A percentile compares a stretch with the other conserved stretches of the same genome.
Evolutionary conservation across 495 filamentous ascomycete species (phyloP).

Genomic region (Astrothelium subdiscretum): DNA sequence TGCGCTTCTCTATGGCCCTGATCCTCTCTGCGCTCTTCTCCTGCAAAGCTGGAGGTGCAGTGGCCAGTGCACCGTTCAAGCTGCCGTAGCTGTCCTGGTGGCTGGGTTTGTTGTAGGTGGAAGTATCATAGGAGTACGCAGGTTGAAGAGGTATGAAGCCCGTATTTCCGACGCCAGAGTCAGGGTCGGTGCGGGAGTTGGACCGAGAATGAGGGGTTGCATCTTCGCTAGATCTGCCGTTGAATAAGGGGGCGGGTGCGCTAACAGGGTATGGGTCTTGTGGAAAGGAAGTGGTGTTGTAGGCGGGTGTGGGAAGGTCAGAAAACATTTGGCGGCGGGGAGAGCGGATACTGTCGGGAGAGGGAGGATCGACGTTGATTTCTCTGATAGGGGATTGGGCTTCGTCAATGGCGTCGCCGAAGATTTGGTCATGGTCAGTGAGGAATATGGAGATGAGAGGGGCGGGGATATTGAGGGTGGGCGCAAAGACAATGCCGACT

Average conservation of each 20-base stretch:
- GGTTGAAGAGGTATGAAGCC: constrained; percentile 53
- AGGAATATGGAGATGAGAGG: constrained; percentile 90
- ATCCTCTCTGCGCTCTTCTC: constrained; percentile 9
- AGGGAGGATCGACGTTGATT: constrained; percentile 20
- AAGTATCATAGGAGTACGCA: constrained; percentile 37
- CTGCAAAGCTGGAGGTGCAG: constrained; percentile 3
- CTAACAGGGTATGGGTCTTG: constrained; percentile 3
- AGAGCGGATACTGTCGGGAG: constrained; percentile 51
- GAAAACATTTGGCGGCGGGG: constrained; percentile 60
- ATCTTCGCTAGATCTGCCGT: constrained; percentile 8
- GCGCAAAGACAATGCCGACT: constrained; percentile 97
- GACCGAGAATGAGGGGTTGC: constrained; percentile 13
- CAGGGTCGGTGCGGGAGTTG: constrained; percentile 13
- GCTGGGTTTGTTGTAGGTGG: constrained; percentile 20
- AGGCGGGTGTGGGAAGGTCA: constrained; percentile 54
- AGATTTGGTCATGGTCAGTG: constrained; percentile 79
- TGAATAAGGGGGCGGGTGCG: constrained; percentile 10
- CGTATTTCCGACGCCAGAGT: constrained; percentile 34
- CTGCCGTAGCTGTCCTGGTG: constrained; percentile 24
- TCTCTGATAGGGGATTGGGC: constrained; percentile 32
- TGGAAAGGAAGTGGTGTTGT: constrained; percentile 49
- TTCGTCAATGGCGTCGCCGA: constrained; percentile 55
- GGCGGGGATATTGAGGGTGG: constrained; percentile 90
- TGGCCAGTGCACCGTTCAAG: constrained; percentile 25
- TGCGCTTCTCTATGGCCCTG: constrained; percentile 9